phyloP scores from a whole-genome alignment of 169 alveolate genomes.

The Cystoisospora suis region DNA sequence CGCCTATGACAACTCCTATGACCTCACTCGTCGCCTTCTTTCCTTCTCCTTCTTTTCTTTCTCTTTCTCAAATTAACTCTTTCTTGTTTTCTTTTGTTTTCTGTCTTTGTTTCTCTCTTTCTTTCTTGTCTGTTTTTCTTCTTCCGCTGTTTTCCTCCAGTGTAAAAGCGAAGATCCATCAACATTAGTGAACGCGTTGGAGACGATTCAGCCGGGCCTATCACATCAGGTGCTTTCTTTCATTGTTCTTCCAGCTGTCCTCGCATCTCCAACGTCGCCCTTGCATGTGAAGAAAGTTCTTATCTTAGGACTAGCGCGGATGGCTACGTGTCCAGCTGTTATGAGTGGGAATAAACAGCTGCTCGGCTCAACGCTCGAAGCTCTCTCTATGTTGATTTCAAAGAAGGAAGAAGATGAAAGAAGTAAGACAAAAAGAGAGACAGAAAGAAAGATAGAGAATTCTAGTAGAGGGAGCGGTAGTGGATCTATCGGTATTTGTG shows the following conservation, averaged over 20 bases:
- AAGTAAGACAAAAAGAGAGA: not conserved
- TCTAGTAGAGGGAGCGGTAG: too few relatives aligned
- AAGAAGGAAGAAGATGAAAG: conserved; percentile 34
- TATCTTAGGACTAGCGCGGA: conserved; percentile 40
- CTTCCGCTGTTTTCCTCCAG: not conserved
- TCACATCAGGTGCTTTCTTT: conserved; percentile 44
- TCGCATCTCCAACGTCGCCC: not conserved
- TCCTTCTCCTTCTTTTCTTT: too few relatives aligned
- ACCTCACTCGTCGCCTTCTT: too few relatives aligned
- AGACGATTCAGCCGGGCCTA: conserved; percentile 49
- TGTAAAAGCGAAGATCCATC: conserved; percentile 29
- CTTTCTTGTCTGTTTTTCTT: not conserved
- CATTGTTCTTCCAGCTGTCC: conserved; percentile 20
- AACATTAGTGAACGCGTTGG: conserved; percentile 29
- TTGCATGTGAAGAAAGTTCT: conserved; percentile 32
- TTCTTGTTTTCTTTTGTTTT: too few relatives aligned
- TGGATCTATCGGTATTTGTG: too few relatives aligned
- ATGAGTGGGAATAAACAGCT: conserved; percentile 1
- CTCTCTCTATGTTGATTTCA: conserved; percentile 32
- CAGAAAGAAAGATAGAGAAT: too few relatives aligned
- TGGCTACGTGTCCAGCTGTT: conserved; percentile 35
- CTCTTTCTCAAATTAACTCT: too few relatives aligned
- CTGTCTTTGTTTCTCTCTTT: not conserved
- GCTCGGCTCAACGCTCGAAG: conserved; percentile 20
- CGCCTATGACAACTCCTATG: too few relatives aligned